Conservation (phyloP, 2,329 filamentous ascomycete genomes). For the Emergomyces pasteurianus region DNA sequence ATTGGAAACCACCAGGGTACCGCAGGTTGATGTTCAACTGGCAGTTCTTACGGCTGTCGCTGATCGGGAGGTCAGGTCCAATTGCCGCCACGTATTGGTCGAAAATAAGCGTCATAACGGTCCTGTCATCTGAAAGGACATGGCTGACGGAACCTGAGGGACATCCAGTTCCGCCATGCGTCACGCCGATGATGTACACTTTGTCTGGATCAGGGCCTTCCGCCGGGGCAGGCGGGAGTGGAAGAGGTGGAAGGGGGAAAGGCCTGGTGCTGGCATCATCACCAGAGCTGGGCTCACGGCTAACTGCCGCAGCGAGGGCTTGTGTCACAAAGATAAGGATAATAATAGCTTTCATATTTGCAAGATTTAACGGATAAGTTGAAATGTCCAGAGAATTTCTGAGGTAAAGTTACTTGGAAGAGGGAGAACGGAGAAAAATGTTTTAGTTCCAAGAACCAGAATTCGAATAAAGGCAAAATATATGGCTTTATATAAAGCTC, state of each 20-base stretch:
- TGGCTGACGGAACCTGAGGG: constrained; percentile 33
- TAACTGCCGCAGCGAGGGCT: constrained; percentile 13
- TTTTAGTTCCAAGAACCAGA: background rate
- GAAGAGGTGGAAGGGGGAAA: constrained; percentile 1
- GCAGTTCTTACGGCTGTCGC: constrained; percentile 42
- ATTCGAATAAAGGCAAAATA: background rate
- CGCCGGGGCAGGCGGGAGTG: constrained; percentile 1
- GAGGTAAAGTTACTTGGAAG: background rate
- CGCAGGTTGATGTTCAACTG: constrained; percentile 41
- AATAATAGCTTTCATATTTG: constrained; percentile 8
- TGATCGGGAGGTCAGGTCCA: constrained; percentile 31
- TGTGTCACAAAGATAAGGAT: constrained; percentile 10
- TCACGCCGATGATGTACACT: constrained; percentile 33
- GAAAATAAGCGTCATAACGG: constrained; percentile 40
- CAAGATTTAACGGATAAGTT: background rate
- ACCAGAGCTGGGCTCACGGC: background rate
- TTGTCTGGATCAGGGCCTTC: constrained; percentile 18
- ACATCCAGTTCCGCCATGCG: constrained; percentile 39
- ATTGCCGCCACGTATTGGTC: constrained; percentile 41
- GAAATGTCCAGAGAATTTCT: background rate
- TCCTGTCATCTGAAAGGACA: constrained; percentile 32
- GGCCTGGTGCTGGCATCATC: constrained; percentile 3
- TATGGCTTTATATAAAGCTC: background rate
- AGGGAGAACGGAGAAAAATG: background rate
- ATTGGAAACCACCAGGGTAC: constrained; percentile 43